Percentiles rank a stretch among this genome's conserved stretches.
Conservation (phyloP, 139 green algal species). For the Coccomyxa sp. region DNA sequence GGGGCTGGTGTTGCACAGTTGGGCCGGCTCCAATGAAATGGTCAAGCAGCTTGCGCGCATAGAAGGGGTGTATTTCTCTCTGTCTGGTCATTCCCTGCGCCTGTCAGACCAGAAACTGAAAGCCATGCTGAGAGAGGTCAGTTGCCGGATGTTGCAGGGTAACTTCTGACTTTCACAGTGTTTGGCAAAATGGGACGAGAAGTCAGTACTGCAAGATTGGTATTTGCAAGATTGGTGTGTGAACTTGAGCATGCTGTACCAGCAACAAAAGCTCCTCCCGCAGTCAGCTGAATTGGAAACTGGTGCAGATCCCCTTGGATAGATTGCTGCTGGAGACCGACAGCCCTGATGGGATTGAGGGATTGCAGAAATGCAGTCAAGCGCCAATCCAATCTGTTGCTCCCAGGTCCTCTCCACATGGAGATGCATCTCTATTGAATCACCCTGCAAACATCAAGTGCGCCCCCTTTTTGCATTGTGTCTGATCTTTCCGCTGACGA, state of each 20-base stretch:
- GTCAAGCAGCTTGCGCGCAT: constrained; percentile 11
- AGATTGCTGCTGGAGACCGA: constrained; percentile 45
- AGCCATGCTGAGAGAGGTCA: constrained; percentile 32
- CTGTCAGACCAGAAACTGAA: constrained; percentile 26
- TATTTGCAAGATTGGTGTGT: background rate
- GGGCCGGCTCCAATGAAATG: constrained; percentile 34
- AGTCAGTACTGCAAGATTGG: background rate
- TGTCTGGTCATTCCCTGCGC: constrained; percentile 26
- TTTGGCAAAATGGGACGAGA: background rate
- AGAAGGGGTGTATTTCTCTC: constrained; percentile 37
- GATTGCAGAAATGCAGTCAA: background rate
- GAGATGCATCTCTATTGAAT: too few relatives aligned
- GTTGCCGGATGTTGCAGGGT: background rate
- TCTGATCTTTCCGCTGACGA: too few relatives aligned
- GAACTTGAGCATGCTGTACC: background rate
- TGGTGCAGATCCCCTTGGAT: constrained; percentile 30
- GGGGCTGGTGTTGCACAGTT: constrained; percentile 45
- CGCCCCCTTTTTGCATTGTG: too few relatives aligned
- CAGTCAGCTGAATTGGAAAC: background rate
- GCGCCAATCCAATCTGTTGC: background rate
- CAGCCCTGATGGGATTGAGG: constrained; percentile 28
- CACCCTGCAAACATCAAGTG: too few relatives aligned
- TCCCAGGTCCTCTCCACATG: background rate
- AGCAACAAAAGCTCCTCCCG: background rate
- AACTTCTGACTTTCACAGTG: background rate